A percentile compares a stretch with the other conserved stretches of the same genome.
Evolutionary conservation across 345 rosid genomes (phyloP).

Genomic region (Corchorus olitorius): DNA sequence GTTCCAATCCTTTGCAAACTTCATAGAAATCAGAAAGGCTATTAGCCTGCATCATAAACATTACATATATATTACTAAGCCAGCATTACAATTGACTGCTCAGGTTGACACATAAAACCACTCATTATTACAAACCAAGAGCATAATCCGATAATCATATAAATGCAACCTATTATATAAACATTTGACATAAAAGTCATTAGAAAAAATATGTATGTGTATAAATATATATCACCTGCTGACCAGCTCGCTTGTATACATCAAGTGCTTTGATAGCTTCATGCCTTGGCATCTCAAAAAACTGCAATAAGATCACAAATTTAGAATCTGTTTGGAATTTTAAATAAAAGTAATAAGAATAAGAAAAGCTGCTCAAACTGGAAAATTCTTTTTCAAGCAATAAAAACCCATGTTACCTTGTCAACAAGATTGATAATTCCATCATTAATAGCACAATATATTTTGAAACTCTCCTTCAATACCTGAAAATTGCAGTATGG

Average conservation of each 20-base stretch:
- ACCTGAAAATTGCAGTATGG: constrained; percentile 56
- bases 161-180: neutral
- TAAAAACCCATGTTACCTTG: constrained; percentile 54
- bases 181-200: constrained; percentile 9
- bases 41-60: constrained; percentile 64
- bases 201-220: neutral
- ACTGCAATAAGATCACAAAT: constrained; percentile 50
- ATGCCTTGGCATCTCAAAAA: constrained; percentile 97
- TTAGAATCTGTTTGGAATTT: constrained; percentile 1
- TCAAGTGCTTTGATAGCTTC: constrained; percentile 88
- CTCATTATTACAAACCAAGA: neutral
- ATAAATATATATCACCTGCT: constrained; percentile 59
- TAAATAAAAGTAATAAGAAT: neutral
- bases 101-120: neutral
- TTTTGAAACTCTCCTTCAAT: constrained; percentile 96
- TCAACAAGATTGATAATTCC: constrained; percentile 99
- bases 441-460: constrained; percentile 92
- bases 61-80: constrained; percentile 14
- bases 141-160: neutral
- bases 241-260: constrained; percentile 77
- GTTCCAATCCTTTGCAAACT: constrained; percentile 94
- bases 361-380: constrained; percentile 19
- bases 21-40: constrained; percentile 93
- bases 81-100: constrained; percentile 1
- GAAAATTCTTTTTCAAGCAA: constrained; percentile 20